Evolutionary conservation across 768 basidiomycete species (phyloP).

Genomic region (Tulasnella sp.): DNA sequence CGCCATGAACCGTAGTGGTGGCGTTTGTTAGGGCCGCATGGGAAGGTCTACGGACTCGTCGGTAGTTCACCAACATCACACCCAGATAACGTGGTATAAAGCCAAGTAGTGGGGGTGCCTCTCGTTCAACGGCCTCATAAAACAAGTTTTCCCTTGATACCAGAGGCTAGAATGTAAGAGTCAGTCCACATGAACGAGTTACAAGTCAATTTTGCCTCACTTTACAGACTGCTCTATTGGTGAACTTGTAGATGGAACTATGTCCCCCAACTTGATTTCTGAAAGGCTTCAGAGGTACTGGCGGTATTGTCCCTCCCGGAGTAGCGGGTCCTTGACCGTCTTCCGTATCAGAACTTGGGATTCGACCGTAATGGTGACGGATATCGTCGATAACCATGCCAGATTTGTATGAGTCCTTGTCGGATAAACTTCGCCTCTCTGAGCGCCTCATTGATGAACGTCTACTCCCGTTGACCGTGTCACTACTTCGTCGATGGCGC

Average conservation of each 20-base stretch:
- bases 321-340: too few species aligned
- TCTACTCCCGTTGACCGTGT: too few species aligned
- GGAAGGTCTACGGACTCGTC: constrained; percentile 40
- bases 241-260: constrained; percentile 94
- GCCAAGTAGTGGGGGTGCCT: constrained; percentile 79
- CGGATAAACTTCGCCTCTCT: too few species aligned
- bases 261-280: constrained; percentile 98
- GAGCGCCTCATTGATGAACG: too few species aligned
- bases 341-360: too few species aligned
- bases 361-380: too few species aligned
- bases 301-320: too few species aligned
- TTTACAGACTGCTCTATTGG: constrained; percentile 96
- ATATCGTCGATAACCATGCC: too few species aligned
- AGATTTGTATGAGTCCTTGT: too few species aligned
- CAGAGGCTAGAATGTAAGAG: constrained; percentile 49
- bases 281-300: constrained; percentile 89
- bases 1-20: neutral
- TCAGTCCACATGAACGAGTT: neutral
- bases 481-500: too few species aligned
- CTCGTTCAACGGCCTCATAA: constrained; percentile 91
- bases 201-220: constrained; percentile 38
- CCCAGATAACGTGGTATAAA: constrained; percentile 98
- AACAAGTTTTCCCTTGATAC: constrained; percentile 95
- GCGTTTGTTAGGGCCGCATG: neutral
- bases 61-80: constrained; percentile 96